These are phyloP conservation scores for Lactifluus piperatus DNA, from an alignment of 768 basidiomycete genomes.

Conservation along the genomic window DNA sequence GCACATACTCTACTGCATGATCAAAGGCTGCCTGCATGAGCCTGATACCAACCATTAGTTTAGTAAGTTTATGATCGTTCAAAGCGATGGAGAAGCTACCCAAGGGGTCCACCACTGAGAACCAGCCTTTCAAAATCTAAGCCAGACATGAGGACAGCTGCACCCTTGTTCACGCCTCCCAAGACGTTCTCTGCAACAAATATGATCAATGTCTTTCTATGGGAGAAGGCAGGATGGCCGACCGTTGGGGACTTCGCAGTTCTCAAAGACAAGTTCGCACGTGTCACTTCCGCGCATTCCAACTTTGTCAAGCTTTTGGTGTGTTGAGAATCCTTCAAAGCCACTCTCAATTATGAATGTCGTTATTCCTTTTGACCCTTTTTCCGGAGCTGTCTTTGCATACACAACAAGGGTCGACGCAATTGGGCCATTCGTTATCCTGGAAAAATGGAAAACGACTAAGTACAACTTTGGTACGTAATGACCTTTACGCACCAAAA, in stretches of 20 bases:
- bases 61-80: neutral
- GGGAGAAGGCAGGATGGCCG: conserved; percentile 15
- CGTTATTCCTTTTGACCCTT: conserved; percentile 82
- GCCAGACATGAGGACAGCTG: conserved; percentile 87
- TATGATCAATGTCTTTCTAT: neutral
- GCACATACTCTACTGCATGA: conserved; percentile 80
- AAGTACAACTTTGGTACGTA: neutral
- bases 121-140: conserved; percentile 89
- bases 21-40: conserved; percentile 94
- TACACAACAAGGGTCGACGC: conserved; percentile 91
- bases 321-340: conserved; percentile 79
- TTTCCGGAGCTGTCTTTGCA: conserved; percentile 74
- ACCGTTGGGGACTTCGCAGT: conserved; percentile 87
- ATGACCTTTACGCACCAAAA: conserved; percentile 63
- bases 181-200: conserved; percentile 63
- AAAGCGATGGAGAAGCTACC: conserved; percentile 35
- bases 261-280: conserved; percentile 86
- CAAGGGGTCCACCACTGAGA: conserved; percentile 85
- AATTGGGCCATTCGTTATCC: conserved; percentile 92
- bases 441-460: conserved; percentile 24
- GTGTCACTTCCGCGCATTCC: conserved; percentile 97
- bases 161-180: conserved; percentile 72
- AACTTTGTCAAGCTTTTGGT: conserved; percentile 89
- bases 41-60: conserved; percentile 29
- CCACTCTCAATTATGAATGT: conserved; percentile 83